A percentile compares a stretch with the other conserved stretches of the same genome.
These are phyloP conservation scores for Colletotrichum australisinense DNA, from an alignment of 2,329 filamentous ascomycete genomes.

Conservation along the genomic window DNA sequence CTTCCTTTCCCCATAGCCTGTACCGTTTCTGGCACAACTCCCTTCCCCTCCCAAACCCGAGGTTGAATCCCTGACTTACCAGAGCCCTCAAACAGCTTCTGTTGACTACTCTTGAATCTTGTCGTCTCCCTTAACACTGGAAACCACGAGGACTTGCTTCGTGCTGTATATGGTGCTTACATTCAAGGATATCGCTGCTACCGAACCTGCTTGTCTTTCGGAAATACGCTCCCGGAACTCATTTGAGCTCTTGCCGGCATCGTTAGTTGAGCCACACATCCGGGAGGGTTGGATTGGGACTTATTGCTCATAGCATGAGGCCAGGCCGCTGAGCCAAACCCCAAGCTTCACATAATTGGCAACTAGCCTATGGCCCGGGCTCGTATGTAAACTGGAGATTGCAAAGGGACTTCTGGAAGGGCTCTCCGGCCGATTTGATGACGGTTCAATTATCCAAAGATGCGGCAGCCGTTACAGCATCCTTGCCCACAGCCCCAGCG, in stretches of 20 bases:
- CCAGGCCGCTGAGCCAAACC: neutral
- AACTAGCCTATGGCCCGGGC: neutral
- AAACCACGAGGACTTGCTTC: neutral
- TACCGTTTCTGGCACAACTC: neutral
- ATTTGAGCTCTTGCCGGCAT: neutral
- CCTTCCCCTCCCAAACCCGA: neutral
- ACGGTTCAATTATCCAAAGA: slow-evolving; percentile 6
- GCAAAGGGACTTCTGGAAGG: neutral
- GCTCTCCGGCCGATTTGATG: neutral
- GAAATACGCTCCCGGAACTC: neutral
- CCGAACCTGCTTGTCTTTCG: neutral
- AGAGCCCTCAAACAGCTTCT: neutral
- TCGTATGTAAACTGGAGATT: neutral
- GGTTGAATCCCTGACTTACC: neutral
- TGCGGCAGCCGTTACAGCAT: slow-evolving; percentile 10
- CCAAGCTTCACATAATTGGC: neutral
- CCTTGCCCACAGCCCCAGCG: neutral
- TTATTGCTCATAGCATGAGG: neutral
- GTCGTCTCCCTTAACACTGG: neutral
- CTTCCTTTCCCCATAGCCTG: neutral
- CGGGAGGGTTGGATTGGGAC: neutral
- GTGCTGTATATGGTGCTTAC: neutral
- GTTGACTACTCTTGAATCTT: neutral
- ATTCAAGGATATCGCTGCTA: neutral
- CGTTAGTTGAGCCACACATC: neutral